phyloP scores from a whole-genome alignment of 257 asterid species.

The Verbascum thapsus region DNA sequence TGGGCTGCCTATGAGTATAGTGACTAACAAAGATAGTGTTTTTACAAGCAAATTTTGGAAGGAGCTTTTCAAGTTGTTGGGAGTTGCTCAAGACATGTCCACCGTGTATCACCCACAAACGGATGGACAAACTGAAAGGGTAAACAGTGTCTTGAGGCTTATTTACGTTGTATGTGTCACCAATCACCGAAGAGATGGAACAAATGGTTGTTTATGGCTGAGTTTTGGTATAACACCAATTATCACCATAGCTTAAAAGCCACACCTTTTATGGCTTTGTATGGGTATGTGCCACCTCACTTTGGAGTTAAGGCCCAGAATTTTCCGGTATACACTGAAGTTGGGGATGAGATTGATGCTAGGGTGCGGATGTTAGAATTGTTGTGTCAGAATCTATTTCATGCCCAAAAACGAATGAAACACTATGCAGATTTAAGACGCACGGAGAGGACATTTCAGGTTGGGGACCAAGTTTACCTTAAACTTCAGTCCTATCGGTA shows the following conservation, averaged over 20 bases:
- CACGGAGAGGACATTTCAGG: not conserved
- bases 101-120: not conserved
- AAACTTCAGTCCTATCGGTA: not conserved
- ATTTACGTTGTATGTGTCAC: not conserved
- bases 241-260: not conserved
- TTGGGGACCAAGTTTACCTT: constrained; percentile 1
- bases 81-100: too few relatives aligned
- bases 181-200: not conserved
- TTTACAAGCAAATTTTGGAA: constrained; percentile 8
- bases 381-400: not conserved
- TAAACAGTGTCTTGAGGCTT: not conserved
- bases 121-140: constrained; percentile 3
- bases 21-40: not conserved
- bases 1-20: not conserved
- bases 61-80: not conserved
- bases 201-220: not conserved
- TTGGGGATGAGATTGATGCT: not conserved
- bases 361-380: not conserved
- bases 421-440: not conserved
- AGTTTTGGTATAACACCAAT: not conserved
- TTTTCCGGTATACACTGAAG: not conserved
- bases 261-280: not conserved
- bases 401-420: not conserved
- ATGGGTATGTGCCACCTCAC: not conserved
- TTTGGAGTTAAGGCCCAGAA: not conserved